These are phyloP conservation scores for Gastrolobium villosum DNA, from an alignment of 306 rosid genomes.

Conservation along the genomic window DNA sequence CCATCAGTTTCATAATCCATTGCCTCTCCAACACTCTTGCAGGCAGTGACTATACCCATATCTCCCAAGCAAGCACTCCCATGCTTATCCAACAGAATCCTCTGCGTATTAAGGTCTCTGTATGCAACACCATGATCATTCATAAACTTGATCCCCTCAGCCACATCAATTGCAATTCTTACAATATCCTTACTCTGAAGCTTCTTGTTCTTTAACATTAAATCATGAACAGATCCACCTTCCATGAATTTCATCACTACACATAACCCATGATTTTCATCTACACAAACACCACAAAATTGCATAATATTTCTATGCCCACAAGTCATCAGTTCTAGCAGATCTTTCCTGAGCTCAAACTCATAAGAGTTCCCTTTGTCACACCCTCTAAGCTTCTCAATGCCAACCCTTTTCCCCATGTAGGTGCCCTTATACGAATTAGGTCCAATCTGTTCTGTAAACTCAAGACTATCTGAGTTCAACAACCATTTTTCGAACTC, in stretches of 20 bases:
- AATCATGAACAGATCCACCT: constrained; percentile 81
- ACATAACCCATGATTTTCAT: constrained; percentile 85
- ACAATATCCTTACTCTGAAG: constrained; percentile 72
- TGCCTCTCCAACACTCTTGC: constrained; percentile 81
- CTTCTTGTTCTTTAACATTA: constrained; percentile 79
- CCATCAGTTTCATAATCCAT: constrained; percentile 93
- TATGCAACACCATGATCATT: constrained; percentile 82
- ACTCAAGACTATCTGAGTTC: constrained; percentile 78
- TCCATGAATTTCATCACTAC: constrained; percentile 81
- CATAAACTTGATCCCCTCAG: constrained; percentile 85
- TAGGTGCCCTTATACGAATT: constrained; percentile 76
- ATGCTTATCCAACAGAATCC: constrained; percentile 78
- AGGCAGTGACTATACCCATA: constrained; percentile 81
- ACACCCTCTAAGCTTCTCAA: constrained; percentile 92
- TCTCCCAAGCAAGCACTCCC: constrained; percentile 90
- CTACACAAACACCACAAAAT: constrained; percentile 80
- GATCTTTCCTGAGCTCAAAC: constrained; percentile 81
- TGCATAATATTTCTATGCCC: constrained; percentile 80
- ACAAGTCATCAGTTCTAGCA: constrained; percentile 85
- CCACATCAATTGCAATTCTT: constrained; percentile 78
- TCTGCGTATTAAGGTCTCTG: constrained; percentile 82
- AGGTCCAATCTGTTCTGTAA: constrained; percentile 77
- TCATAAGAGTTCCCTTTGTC: constrained; percentile 82
- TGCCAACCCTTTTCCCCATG: constrained; percentile 81
- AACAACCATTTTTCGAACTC: constrained; percentile 79